Evolutionary conservation across 2,329 filamentous ascomycete species (phyloP).

Genomic region (Hypomyces rosellus): DNA sequence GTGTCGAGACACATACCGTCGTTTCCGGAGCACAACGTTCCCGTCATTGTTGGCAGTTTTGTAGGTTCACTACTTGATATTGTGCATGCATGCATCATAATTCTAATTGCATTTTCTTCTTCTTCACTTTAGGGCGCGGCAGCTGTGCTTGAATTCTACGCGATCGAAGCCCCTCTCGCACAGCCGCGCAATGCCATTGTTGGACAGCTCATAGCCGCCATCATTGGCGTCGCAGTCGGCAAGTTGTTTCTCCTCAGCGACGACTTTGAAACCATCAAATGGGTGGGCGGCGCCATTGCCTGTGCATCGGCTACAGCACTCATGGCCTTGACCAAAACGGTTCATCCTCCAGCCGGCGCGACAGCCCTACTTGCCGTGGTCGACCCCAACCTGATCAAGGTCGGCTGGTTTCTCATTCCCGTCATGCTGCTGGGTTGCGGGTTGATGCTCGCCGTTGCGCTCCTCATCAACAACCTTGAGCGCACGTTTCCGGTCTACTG

Average conservation of each 20-base stretch:
- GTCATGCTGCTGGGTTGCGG: constrained; percentile 53
- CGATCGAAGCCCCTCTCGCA: constrained; percentile 64
- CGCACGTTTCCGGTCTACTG: constrained; percentile 63
- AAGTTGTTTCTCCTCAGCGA: constrained; percentile 56
- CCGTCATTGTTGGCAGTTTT: constrained; percentile 63
- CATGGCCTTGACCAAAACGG: constrained; percentile 66
- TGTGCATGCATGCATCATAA: neutral
- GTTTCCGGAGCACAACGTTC: constrained; percentile 46
- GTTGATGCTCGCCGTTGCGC: constrained; percentile 56
- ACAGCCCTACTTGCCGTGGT: constrained; percentile 64
- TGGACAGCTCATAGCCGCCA: constrained; percentile 58
- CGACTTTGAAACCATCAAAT: constrained; percentile 46
- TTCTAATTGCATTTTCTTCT: neutral
- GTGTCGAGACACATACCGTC: constrained; percentile 48
- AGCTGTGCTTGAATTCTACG: constrained; percentile 68
- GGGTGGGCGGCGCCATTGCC: constrained; percentile 58
- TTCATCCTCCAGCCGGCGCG: constrained; percentile 69
- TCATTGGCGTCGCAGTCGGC: constrained; percentile 54
- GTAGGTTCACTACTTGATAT: constrained; percentile 38
- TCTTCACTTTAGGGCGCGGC: constrained; percentile 53
- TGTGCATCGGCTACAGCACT: constrained; percentile 56
- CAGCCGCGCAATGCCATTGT: constrained; percentile 65
- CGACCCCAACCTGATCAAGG: constrained; percentile 42
- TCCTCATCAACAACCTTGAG: constrained; percentile 64
- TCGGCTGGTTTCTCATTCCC: constrained; percentile 66